These are phyloP conservation scores for Schrenkiella parvula DNA, from an alignment of 345 rosid genomes.

Conservation along the genomic window DNA sequence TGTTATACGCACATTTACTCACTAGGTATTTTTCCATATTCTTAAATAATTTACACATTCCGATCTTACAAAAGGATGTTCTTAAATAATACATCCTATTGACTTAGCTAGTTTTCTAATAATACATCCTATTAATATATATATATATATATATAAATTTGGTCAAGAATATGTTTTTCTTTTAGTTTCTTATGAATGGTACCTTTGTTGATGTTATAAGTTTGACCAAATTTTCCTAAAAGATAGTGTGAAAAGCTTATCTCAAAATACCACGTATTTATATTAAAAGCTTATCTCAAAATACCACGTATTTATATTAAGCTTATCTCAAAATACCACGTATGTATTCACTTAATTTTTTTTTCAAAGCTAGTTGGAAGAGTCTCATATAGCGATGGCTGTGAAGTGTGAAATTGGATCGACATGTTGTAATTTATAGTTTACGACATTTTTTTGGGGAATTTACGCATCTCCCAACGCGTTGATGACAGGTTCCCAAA, in stretches of 20 bases:
- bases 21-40: neutral
- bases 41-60: neutral
- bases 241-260: neutral
- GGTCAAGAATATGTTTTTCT: constrained; percentile 1
- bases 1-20: constrained; percentile 30
- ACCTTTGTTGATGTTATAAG: neutral
- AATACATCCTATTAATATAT: no score
- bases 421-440: constrained; percentile 8
- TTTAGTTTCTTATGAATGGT: neutral
- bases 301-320: neutral
- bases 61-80: neutral
- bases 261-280: no score
- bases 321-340: neutral
- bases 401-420: constrained; percentile 26
- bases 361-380: neutral
- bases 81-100: neutral
- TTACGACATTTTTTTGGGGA: constrained; percentile 1
- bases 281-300: neutral
- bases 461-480: constrained; percentile 9
- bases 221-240: neutral
- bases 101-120: neutral
- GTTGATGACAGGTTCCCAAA: constrained; percentile 18
- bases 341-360: neutral
- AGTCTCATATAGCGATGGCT: neutral
- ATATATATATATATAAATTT: neutral